Conservation (phyloP, 2,329 filamentous ascomycete species). For the Dothistroma septosporum region DNA sequence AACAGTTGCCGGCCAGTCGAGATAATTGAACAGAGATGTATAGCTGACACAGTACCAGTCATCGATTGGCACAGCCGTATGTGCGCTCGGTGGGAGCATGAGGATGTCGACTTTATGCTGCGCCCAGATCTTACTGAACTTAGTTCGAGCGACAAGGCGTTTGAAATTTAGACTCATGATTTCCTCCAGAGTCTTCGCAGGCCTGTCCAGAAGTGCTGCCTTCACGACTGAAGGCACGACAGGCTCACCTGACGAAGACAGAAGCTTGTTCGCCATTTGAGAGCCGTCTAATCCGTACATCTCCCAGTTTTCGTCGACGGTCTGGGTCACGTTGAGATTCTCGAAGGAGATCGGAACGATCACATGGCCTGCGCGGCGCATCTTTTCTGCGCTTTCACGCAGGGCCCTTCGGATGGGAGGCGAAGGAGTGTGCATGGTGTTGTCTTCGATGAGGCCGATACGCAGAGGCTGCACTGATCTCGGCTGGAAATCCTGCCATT, state of each 20-base stretch:
- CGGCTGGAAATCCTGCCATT: conserved; percentile 7
- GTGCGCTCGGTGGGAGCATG: background rate
- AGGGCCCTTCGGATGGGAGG: conserved; percentile 49
- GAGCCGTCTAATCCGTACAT: background rate
- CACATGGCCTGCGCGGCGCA: background rate
- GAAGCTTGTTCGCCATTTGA: background rate
- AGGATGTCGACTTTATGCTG: background rate
- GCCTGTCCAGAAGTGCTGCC: background rate
- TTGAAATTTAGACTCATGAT: background rate
- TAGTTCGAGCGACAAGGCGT: background rate
- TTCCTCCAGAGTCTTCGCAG: background rate
- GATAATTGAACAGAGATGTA: background rate
- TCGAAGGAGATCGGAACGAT: background rate
- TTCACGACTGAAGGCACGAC: background rate
- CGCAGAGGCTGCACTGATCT: conserved; percentile 33
- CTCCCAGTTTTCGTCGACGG: background rate
- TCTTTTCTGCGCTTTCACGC: conserved; percentile 18
- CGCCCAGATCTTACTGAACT: background rate
- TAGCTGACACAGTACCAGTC: conserved; percentile 1
- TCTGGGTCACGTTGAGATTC: background rate
- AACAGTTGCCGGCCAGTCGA: background rate
- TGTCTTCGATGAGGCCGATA: conserved; percentile 49
- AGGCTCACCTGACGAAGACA: background rate
- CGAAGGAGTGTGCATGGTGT: conserved; percentile 47
- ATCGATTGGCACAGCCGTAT: background rate